Evolutionary conservation across 139 green algal species (phyloP), one percentile per base, ranked within the genome.

Genomic region (Cymbomonas tetramitiformis): DNA sequence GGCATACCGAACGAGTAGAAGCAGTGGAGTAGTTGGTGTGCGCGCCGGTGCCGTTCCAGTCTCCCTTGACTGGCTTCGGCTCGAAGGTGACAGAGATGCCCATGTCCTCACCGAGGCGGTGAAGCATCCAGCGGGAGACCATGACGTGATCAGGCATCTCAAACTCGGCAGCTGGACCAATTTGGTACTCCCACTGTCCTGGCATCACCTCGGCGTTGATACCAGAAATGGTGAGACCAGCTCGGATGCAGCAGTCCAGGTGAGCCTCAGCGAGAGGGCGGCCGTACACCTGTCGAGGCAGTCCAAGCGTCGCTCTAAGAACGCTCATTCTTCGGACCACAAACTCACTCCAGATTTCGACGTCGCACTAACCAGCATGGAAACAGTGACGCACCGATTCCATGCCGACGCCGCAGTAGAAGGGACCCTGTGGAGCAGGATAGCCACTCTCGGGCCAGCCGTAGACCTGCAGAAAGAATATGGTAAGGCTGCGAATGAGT

Each of bases 151-250:
- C 90, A 38, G 83, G 85, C 38, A 68, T 75, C 23, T 71, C 65
- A 55, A 96, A 97, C 62, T 90, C 90, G 12, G 62, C 67, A 77
- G 73, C 90, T 39, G 90, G 90, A 32, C 89, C 89, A 2, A 97
- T 85, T 73, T 87, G 76, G 79, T 90, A 97, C 81, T 97, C 90
- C 90, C 90, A 98, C 72, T 97, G 89, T 0, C 79, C 75, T 19
- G 91, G 89, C 83, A 98, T 94, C 31, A 98, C 91, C 83, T 98
- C 90, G 1, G 79, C 91, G 63, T 98, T 98, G 30, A 94, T 71
- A 40, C 89, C 91, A 15, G 67, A 83, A 73, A 98, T 87, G 43
- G 91, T 79, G 60, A 98, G 72, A 51, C 91, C 91, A 2, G 91
- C 78, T 33, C 79, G 84, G 61, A 95, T 65, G 72, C 91, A 98